Evolutionary conservation across 441 rosid genomes (phyloP).

Genomic region (Omphalea diandra): DNA sequence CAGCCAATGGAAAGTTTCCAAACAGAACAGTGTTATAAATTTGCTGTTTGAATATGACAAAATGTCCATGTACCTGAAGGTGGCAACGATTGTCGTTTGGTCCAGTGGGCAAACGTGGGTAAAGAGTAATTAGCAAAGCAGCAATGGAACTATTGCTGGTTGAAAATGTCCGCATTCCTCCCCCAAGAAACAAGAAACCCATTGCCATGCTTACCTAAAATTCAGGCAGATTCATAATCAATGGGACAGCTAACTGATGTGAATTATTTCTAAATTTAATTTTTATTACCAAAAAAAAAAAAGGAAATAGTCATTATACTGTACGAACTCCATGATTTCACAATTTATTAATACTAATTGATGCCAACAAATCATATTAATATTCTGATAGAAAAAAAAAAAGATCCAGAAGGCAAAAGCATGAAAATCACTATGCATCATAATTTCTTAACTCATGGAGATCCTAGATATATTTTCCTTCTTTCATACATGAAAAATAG

Average conservation of each 20-base stretch:
- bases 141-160: conserved; percentile 84
- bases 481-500: neutral
- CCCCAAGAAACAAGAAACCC: conserved; percentile 97
- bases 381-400: neutral
- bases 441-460: neutral
- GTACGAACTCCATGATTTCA: neutral
- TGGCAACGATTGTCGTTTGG: conserved; percentile 99
- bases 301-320: neutral
- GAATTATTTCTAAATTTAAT: conserved; percentile 13
- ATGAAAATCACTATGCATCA: neutral
- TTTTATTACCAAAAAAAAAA: neutral
- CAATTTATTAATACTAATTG: neutral
- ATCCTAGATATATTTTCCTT: neutral
- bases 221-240: conserved; percentile 10
- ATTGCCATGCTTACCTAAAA: conserved; percentile 88
- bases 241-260: neutral
- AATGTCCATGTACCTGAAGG: conserved; percentile 71
- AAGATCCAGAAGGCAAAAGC: neutral
- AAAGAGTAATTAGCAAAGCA: conserved; percentile 83
- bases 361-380: neutral
- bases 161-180: conserved; percentile 93
- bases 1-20: neutral
- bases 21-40: too few relatives aligned
- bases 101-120: conserved; percentile 94
- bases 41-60: too few relatives aligned